Conservation (phyloP, 176 grass and related monocot genomes). For the Tillandsia leiboldiana region DNA sequence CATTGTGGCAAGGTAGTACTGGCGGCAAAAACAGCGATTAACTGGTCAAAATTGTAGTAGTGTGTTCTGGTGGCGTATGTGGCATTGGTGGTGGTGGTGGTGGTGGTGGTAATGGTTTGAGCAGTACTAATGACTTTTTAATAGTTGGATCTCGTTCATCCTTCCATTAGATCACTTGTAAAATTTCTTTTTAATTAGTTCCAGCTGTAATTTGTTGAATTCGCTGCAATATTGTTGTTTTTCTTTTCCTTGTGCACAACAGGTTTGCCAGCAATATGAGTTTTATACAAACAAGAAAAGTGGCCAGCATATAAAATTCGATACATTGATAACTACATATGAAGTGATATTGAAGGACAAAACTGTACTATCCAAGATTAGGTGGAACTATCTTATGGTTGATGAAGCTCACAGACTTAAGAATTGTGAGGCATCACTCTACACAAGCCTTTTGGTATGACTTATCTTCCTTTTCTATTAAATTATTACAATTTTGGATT, state of each 20-base stretch:
- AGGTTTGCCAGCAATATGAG: constrained; percentile 81
- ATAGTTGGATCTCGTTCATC: too few relatives aligned
- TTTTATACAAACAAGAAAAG: constrained; percentile 83
- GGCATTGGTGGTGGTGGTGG: too few relatives aligned
- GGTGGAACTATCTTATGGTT: constrained; percentile 99
- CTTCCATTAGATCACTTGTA: not conserved
- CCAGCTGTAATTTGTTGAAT: not conserved
- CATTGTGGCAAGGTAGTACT: too few relatives aligned
- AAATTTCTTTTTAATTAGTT: not conserved
- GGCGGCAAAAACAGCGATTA: too few relatives aligned
- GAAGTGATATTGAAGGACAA: constrained; percentile 99
- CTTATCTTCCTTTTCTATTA: constrained; percentile 3
- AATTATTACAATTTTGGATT: too few relatives aligned
- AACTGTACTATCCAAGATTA: constrained; percentile 86
- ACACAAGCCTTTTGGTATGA: constrained; percentile 75
- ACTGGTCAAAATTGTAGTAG: too few relatives aligned
- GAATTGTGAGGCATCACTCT: constrained; percentile 97
- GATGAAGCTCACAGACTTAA: constrained; percentile 97
- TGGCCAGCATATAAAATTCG: constrained; percentile 71
- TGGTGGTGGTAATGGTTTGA: too few relatives aligned
- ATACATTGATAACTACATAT: constrained; percentile 87
- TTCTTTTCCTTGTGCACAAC: constrained; percentile 7
- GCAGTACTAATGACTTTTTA: too few relatives aligned
- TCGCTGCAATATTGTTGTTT: not conserved
- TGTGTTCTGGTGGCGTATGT: too few relatives aligned